These are phyloP conservation scores for Gentiana macrophylla DNA, from an alignment of 257 asterid species.

Conservation along the genomic window DNA sequence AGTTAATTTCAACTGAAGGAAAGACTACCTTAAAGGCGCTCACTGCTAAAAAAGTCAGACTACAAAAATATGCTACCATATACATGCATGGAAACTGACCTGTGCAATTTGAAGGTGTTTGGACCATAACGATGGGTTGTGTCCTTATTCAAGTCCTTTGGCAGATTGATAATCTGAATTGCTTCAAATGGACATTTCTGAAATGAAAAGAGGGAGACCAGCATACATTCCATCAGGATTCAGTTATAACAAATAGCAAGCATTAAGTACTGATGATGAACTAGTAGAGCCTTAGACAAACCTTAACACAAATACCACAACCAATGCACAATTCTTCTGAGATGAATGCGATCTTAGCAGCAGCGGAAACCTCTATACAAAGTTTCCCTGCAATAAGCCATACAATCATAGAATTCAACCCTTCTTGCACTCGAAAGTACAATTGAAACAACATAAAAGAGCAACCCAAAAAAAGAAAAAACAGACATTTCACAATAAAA, in stretches of 20 bases:
- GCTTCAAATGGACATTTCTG: conserved; percentile 99
- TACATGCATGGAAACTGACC: conserved; percentile 15
- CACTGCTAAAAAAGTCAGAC: too few species aligned
- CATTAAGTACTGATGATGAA: not conserved
- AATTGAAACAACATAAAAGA: too few species aligned
- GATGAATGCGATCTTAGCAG: conserved; percentile 76
- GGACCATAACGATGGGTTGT: conserved; percentile 99
- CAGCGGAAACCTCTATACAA: conserved; percentile 78
- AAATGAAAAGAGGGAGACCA: not conserved
- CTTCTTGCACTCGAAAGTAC: not conserved
- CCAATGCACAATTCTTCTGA: conserved; percentile 98
- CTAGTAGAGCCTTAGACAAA: conserved; percentile 13
- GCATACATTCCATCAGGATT: too few species aligned
- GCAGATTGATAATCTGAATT: conserved; percentile 86
- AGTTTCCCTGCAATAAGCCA: conserved; percentile 54
- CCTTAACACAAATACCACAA: conserved; percentile 97
- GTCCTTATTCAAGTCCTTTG: conserved; percentile 88
- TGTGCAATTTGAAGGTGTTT: conserved; percentile 89
- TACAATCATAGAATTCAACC: not conserved
- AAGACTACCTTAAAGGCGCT: too few species aligned
- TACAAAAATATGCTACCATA: too few species aligned
- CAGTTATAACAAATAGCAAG: too few species aligned
- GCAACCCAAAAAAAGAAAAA: not conserved
- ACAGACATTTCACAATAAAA: not conserved
- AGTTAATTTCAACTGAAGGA: too few species aligned